These are phyloP conservation scores for Salix koriyanagi DNA, from an alignment of 345 rosid genomes.

Conservation along the genomic window DNA sequence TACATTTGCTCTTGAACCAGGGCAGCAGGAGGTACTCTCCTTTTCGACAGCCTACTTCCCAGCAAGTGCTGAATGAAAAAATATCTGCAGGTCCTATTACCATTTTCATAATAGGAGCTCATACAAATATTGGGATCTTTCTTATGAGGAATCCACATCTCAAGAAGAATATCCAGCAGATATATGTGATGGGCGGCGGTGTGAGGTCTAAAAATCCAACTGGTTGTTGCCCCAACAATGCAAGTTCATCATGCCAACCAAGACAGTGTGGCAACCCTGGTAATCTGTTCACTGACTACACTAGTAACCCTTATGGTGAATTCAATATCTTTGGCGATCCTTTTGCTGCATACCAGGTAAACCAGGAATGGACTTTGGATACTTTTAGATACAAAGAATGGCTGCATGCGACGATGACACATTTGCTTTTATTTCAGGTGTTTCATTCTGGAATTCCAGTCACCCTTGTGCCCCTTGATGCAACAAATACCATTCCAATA, in stretches of 20 bases:
- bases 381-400: neutral
- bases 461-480: slow-evolving; percentile 83
- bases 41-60: slow-evolving; percentile 69
- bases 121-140: slow-evolving; percentile 71
- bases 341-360: slow-evolving; percentile 84
- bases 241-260: slow-evolving; percentile 45
- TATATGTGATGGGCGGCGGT: slow-evolving; percentile 87
- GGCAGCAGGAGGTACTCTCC: slow-evolving; percentile 77
- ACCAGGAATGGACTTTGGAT: neutral
- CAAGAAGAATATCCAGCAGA: slow-evolving; percentile 67
- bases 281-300: slow-evolving; percentile 61
- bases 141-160: slow-evolving; percentile 73
- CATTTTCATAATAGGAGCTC: slow-evolving; percentile 54
- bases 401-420: neutral
- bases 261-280: slow-evolving; percentile 65
- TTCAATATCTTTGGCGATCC: slow-evolving; percentile 84
- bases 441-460: slow-evolving; percentile 82
- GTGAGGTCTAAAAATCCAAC: slow-evolving; percentile 62
- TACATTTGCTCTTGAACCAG: slow-evolving; percentile 31
- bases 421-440: slow-evolving; percentile 40
- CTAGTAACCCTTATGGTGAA: slow-evolving; percentile 84
- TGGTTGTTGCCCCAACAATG: slow-evolving; percentile 55
- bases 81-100: slow-evolving; percentile 68
- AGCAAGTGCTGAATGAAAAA: slow-evolving; percentile 65
- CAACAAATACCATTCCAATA: slow-evolving; percentile 78